Evolutionary conservation across 129 eudicot genomes (phyloP).

Genomic region (Escallonia rubra): DNA sequence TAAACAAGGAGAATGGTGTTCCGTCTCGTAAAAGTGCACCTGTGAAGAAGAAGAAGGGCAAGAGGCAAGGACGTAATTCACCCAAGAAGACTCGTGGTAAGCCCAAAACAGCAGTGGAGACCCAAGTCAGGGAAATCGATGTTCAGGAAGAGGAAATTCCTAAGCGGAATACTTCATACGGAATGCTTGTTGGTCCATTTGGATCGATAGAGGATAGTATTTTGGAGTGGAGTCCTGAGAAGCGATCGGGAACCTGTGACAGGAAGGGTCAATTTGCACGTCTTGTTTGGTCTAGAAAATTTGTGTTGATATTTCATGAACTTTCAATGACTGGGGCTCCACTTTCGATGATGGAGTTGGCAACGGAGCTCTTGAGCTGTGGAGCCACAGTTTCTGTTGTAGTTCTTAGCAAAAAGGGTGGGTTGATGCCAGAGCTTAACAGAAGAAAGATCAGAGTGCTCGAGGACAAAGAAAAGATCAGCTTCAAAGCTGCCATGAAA

Average conservation of each 20-base stretch:
- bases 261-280: constrained; percentile 83
- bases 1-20: constrained; percentile 25
- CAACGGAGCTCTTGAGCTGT: constrained; percentile 92
- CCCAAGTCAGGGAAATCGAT: constrained; percentile 30
- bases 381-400: constrained; percentile 93
- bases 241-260: constrained; percentile 89
- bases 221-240: constrained; percentile 86
- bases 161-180: constrained; percentile 57
- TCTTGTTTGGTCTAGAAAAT: constrained; percentile 92
- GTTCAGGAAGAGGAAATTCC: constrained; percentile 71
- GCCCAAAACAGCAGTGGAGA: constrained; percentile 26
- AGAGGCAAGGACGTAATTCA: constrained; percentile 46
- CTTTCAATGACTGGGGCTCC: constrained; percentile 99
- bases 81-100: constrained; percentile 41
- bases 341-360: constrained; percentile 97
- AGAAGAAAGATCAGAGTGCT: constrained; percentile 80
- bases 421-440: constrained; percentile 78
- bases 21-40: constrained; percentile 19
- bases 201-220: constrained; percentile 71
- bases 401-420: constrained; percentile 82
- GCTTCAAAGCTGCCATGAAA: constrained; percentile 92
- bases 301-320: constrained; percentile 85
- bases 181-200: constrained; percentile 90
- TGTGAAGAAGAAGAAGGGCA: constrained; percentile 55
- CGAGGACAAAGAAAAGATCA: constrained; percentile 73